phyloP scores from a whole-genome alignment of 1,139 yeast genomes.

The Pichia sp. region DNA sequence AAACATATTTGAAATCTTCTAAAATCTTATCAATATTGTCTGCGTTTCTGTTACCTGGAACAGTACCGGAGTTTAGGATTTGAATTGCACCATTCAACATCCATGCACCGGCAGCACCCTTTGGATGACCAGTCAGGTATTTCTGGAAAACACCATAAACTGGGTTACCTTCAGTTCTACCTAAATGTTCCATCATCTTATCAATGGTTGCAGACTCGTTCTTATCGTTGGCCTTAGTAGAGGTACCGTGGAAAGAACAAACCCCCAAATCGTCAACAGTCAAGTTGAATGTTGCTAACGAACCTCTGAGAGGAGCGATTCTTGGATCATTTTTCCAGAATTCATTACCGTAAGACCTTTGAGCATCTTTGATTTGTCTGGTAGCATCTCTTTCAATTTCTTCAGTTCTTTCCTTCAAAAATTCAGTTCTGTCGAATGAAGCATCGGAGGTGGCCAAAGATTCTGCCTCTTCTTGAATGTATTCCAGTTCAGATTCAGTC shows the following conservation, averaged over 20 bases:
- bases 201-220: slow-evolving; percentile 91
- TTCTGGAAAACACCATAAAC: slow-evolving; percentile 98
- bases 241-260: slow-evolving; percentile 99
- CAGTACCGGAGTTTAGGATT: slow-evolving; percentile 85
- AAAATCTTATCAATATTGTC: slow-evolving; percentile 85
- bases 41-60: slow-evolving; percentile 98
- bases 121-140: slow-evolving; percentile 98
- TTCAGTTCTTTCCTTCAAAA: slow-evolving; percentile 78
- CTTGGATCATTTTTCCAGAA: slow-evolving; percentile 89
- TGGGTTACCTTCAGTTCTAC: slow-evolving; percentile 97
- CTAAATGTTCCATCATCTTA: slow-evolving; percentile 89
- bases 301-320: slow-evolving; percentile 95
- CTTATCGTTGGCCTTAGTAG: slow-evolving; percentile 97
- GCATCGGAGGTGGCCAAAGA: slow-evolving; percentile 44
- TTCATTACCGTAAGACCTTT: slow-evolving; percentile 92
- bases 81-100: slow-evolving; percentile 98
- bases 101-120: slow-evolving; percentile 99
- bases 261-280: slow-evolving; percentile 93
- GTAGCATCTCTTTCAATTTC: slow-evolving; percentile 82
- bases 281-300: slow-evolving; percentile 88
- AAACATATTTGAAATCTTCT: slow-evolving; percentile 80
- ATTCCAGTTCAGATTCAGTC: slow-evolving; percentile 77
- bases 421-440: slow-evolving; percentile 41
- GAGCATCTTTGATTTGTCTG: slow-evolving; percentile 84
- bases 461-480: slow-evolving; percentile 67